These are phyloP conservation scores for Sporisorium scitamineum DNA, from an alignment of 1,284 basidiomycete species.

Conservation along the genomic window DNA sequence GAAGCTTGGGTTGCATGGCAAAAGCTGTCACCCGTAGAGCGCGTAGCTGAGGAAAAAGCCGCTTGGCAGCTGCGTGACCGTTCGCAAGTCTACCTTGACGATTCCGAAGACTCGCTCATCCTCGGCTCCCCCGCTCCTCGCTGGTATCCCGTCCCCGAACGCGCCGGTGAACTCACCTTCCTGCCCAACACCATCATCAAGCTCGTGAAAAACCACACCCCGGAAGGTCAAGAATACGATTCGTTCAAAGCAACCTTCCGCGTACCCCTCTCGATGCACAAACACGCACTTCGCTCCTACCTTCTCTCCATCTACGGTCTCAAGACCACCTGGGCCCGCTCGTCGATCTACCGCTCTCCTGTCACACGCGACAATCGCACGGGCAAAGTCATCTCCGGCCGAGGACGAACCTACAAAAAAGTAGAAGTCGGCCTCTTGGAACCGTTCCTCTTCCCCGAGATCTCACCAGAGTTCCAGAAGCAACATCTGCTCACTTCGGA, in stretches of 20 bases:
- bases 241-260: constrained; percentile 95
- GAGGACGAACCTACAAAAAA: constrained; percentile 63
- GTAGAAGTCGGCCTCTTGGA: constrained; percentile 67
- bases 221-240: constrained; percentile 83
- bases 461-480: constrained; percentile 54
- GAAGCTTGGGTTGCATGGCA: constrained; percentile 62
- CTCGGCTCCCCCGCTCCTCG: constrained; percentile 49
- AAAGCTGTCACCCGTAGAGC: constrained; percentile 36
- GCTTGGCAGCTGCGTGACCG: constrained; percentile 65
- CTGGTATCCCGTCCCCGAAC: constrained; percentile 62
- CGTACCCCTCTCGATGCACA: constrained; percentile 83
- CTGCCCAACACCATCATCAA: constrained; percentile 87
- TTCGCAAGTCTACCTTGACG: constrained; percentile 63
- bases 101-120: constrained; percentile 54
- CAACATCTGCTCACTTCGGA: constrained; percentile 53
- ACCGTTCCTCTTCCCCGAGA: constrained; percentile 67
- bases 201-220: constrained; percentile 86
- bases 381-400: constrained; percentile 72
- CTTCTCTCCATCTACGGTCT: constrained; percentile 80
- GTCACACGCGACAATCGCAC: constrained; percentile 67
- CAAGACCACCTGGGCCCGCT: constrained; percentile 90
- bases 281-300: constrained; percentile 89
- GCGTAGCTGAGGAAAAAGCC: constrained; percentile 52
- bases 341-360: constrained; percentile 78
- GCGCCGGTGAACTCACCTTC: constrained; percentile 80